Evolutionary conservation across 2,329 filamentous ascomycete genomes (phyloP).

Genomic region (Exophiala spinifera): DNA sequence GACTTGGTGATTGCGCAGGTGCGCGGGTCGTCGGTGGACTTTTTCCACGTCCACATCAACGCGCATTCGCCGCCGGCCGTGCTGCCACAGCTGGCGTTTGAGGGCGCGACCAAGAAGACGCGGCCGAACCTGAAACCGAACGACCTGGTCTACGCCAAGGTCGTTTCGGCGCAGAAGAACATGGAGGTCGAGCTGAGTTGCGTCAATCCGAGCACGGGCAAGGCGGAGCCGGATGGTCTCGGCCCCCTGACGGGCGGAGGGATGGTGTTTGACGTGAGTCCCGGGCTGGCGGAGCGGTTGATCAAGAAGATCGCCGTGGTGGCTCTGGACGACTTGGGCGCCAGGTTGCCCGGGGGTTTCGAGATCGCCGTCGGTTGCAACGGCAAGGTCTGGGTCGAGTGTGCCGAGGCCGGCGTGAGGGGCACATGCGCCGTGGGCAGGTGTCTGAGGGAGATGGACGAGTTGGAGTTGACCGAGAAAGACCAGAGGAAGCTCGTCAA

Average conservation of each 20-base stretch:
- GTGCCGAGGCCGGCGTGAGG: constrained; percentile 61
- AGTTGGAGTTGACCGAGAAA: constrained; percentile 45
- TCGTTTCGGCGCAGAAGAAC: constrained; percentile 72
- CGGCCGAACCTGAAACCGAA: constrained; percentile 72
- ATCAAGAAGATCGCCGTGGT: constrained; percentile 64
- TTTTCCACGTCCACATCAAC: constrained; percentile 75
- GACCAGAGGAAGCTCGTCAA: constrained; percentile 48
- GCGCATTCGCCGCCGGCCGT: constrained; percentile 61
- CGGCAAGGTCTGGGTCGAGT: constrained; percentile 87
- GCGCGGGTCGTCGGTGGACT: constrained; percentile 69
- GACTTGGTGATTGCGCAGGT: constrained; percentile 89
- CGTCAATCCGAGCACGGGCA: constrained; percentile 79
- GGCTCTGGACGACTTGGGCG: constrained; percentile 76
- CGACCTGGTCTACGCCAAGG: constrained; percentile 83
- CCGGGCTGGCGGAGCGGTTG: constrained; percentile 76
- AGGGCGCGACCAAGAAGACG: constrained; percentile 87
- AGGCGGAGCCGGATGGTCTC: constrained; percentile 80
- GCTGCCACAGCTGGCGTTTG: constrained; percentile 87
- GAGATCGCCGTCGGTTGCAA: constrained; percentile 93
- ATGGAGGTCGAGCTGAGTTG: constrained; percentile 91
- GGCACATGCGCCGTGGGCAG: constrained; percentile 74
- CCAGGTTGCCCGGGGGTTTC: constrained; percentile 69
- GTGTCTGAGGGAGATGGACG: constrained; percentile 69
- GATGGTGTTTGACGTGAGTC: constrained; percentile 78
- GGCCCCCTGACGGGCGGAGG: constrained; percentile 80